phyloP scores from a whole-genome alignment of 2,329 filamentous ascomycete species.

The Xylariaceae sp. region DNA sequence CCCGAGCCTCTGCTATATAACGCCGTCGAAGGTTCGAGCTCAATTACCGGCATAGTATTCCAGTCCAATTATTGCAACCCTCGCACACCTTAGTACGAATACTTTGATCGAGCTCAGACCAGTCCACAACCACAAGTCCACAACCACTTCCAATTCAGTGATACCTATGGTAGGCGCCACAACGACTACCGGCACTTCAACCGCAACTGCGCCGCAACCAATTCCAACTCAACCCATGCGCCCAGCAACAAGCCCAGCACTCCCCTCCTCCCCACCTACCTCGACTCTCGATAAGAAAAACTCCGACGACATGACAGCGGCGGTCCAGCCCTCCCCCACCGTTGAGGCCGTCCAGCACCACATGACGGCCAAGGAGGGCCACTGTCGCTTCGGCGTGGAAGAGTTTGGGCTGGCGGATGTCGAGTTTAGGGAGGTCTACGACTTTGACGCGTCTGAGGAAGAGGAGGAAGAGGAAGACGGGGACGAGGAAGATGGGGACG shows the following conservation, averaged over 20 bases:
- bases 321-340: slow-evolving; percentile 39
- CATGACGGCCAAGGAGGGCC: slow-evolving; percentile 21
- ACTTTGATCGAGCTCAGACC: no score
- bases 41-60: no score
- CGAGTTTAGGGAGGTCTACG: slow-evolving; percentile 21
- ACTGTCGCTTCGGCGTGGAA: slow-evolving; percentile 18
- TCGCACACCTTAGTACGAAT: no score
- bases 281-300: slow-evolving; percentile 10
- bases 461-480: no score
- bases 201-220: slow-evolving; percentile 9
- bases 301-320: slow-evolving; percentile 36
- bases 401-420: slow-evolving; percentile 14
- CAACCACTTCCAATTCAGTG: slow-evolving; percentile 5
- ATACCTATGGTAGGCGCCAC: slow-evolving; percentile 10
- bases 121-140: no score
- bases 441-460: slow-evolving; percentile 14
- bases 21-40: no score
- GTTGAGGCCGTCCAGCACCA: slow-evolving; percentile 39
- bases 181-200: no score
- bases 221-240: slow-evolving; percentile 12
- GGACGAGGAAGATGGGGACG: no score
- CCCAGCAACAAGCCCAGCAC: slow-evolving; percentile 15
- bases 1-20: no score
- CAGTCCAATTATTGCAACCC: no score
- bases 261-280: slow-evolving; percentile 15